Conservation (phyloP, 352 stramenopile species). For the Phytopythium boreale region DNA sequence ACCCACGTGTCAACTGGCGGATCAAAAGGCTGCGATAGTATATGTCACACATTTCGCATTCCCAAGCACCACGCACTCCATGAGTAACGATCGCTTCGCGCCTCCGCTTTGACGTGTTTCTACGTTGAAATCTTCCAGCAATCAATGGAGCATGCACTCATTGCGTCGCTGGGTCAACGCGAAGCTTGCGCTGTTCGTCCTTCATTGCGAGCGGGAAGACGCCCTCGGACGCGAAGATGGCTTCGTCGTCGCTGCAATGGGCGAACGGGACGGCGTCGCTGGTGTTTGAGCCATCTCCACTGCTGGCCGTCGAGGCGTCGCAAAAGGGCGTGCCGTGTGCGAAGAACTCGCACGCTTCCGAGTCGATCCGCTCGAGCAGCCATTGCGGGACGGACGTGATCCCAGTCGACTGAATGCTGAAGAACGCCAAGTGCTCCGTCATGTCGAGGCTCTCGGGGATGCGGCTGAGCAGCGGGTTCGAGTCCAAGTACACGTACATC, state of each 20-base stretch:
- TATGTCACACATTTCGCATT: slow-evolving; percentile 2
- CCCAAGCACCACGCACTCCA: not conserved
- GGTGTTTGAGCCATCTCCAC: not conserved
- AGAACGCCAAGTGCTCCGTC: slow-evolving; percentile 6
- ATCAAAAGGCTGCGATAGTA: not conserved
- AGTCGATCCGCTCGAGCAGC: slow-evolving; percentile 4
- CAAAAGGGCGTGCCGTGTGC: slow-evolving; percentile 18
- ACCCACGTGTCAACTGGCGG: not conserved
- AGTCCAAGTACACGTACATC: slow-evolving; percentile 40
- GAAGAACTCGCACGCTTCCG: slow-evolving; percentile 1
- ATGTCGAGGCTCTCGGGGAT: slow-evolving; percentile 13
- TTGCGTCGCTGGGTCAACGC: not conserved
- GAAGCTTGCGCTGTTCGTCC: slow-evolving; percentile 11
- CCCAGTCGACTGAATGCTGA: slow-evolving; percentile 17
- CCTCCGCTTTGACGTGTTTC: too few species aligned
- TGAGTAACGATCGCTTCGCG: too few species aligned
- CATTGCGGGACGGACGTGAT: slow-evolving; percentile 14
- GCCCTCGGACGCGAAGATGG: slow-evolving; percentile 12
- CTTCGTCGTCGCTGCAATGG: slow-evolving; percentile 7
- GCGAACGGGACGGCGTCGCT: not conserved
- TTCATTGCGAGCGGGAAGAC: slow-evolving; percentile 18
- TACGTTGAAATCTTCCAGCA: too few species aligned
- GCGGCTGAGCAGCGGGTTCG: slow-evolving; percentile 20
- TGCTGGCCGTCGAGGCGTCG: not conserved
- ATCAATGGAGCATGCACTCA: not conserved